These are phyloP conservation scores for Wickerhamiella sorbophila DNA, from an alignment of 805 yeast genomes.

Conservation along the genomic window DNA sequence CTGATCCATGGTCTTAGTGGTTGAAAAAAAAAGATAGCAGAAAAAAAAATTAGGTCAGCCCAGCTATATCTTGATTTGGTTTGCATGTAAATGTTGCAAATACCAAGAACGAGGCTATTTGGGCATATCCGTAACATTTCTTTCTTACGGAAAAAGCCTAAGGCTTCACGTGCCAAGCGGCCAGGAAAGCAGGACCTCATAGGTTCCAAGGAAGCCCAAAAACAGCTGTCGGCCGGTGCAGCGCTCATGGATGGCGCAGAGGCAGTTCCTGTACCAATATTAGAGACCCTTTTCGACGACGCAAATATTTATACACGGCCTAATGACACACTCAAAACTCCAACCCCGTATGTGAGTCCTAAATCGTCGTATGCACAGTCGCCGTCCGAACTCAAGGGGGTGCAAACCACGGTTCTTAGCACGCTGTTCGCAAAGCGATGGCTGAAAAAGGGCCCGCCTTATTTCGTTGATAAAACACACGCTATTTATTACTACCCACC, in stretches of 20 bases:
- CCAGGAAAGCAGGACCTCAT: background rate
- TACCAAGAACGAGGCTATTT: too few species aligned
- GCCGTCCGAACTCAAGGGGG: slow-evolving; percentile 8
- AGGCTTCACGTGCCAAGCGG: background rate
- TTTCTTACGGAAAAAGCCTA: background rate
- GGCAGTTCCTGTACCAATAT: slow-evolving; percentile 8
- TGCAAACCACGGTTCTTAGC: slow-evolving; percentile 3
- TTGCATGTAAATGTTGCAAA: too few species aligned
- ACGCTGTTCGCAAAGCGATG: slow-evolving; percentile 3
- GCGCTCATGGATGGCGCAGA: slow-evolving; percentile 6
- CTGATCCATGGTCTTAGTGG: slow-evolving; percentile 9
- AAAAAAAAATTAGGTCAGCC: background rate
- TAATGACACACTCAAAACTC: background rate
- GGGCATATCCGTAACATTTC: background rate
- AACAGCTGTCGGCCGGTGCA: slow-evolving; percentile 10
- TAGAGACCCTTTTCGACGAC: slow-evolving; percentile 12
- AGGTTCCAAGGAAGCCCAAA: slow-evolving; percentile 8
- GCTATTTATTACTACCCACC: slow-evolving; percentile 14
- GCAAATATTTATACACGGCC: slow-evolving; percentile 3
- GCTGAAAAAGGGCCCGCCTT: slow-evolving; percentile 1
- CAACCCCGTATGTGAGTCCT: slow-evolving; percentile 8
- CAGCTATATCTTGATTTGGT: too few species aligned
- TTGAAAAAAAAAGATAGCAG: background rate
- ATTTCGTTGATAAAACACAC: background rate
- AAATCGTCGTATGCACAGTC: slow-evolving; percentile 2